Evolutionary conservation across 805 yeast genomes (phyloP).

Genomic region (Cyberlindnera subsufficiens): DNA sequence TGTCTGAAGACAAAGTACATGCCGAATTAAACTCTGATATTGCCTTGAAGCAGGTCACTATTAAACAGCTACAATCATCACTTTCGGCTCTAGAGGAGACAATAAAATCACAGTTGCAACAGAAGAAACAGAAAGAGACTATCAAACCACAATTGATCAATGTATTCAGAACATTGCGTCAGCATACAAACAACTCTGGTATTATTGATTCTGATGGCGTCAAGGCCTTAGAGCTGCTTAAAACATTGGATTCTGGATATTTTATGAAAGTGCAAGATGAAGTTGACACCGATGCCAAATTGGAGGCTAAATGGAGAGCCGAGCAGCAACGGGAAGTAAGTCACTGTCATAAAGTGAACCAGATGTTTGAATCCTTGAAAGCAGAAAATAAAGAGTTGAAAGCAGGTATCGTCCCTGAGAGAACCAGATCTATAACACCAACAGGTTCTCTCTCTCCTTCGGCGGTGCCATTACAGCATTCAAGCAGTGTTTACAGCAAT

Average conservation of each 20-base stretch:
- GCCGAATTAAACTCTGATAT: constrained; percentile 16
- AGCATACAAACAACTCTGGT: constrained; percentile 19
- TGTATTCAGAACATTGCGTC: constrained; percentile 10
- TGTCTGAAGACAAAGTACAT: constrained; percentile 13
- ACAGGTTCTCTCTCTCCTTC: constrained; percentile 1
- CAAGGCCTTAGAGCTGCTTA: constrained; percentile 12
- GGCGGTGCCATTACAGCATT: not conserved
- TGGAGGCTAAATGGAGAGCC: constrained; percentile 35
- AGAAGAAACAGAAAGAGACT: constrained; percentile 19
- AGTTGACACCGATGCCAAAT: constrained; percentile 26
- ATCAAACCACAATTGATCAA: constrained; percentile 10
- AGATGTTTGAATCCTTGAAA: constrained; percentile 12
- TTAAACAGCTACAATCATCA: constrained; percentile 7
- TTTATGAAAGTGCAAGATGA: constrained; percentile 22
- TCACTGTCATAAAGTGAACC: constrained; percentile 23
- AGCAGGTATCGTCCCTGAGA: constrained; percentile 1
- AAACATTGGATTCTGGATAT: constrained; percentile 12
- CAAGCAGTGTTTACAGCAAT: not conserved
- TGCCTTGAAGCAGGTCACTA: constrained; percentile 4
- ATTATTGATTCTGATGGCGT: constrained; percentile 19
- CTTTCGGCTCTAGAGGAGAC: constrained; percentile 17
- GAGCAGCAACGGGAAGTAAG: constrained; percentile 31
- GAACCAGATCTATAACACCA: constrained; percentile 2
- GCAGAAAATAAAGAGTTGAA: constrained; percentile 13
- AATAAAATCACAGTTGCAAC: constrained; percentile 6